These are phyloP conservation scores for Penicillium sp. DNA, from an alignment of 2,329 filamentous ascomycete species.

Conservation along the genomic window DNA sequence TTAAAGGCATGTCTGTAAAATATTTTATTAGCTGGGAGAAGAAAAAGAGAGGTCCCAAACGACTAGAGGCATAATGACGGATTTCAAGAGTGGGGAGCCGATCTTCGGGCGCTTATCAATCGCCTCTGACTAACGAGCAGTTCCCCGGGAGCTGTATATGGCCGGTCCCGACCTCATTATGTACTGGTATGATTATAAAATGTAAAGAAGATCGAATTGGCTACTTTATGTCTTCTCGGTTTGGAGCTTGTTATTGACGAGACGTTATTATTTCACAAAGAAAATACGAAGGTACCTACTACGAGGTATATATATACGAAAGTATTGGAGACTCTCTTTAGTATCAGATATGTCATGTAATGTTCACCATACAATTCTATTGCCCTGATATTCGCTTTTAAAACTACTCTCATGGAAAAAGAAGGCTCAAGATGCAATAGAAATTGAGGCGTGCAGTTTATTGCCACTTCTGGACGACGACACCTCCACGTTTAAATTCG, in stretches of 20 bases:
- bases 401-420: conserved; percentile 1
- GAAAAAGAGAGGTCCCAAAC: not conserved
- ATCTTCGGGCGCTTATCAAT: conserved; percentile 30
- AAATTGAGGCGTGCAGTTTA: conserved; percentile 11
- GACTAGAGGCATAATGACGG: conserved; percentile 4
- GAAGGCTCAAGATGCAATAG: not conserved
- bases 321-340: not conserved
- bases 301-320: not conserved
- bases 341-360: conserved; percentile 9
- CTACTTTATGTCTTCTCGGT: not conserved
- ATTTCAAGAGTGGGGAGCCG: conserved; percentile 19
- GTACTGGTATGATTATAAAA: not conserved
- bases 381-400: conserved; percentile 7
- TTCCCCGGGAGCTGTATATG: no score
- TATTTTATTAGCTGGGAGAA: not conserved
- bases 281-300: not conserved
- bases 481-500: conserved; percentile 52
- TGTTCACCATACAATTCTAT: conserved; percentile 1
- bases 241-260: not conserved
- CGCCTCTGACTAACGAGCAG: conserved; percentile 19
- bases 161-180: no score
- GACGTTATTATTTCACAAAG: conserved; percentile 5
- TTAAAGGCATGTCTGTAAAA: conserved; percentile 38
- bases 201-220: not conserved
- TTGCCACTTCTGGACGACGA: conserved; percentile 52